phyloP scores from a whole-genome alignment of 176 grass and related monocot species.

The Bromus sterilis region DNA sequence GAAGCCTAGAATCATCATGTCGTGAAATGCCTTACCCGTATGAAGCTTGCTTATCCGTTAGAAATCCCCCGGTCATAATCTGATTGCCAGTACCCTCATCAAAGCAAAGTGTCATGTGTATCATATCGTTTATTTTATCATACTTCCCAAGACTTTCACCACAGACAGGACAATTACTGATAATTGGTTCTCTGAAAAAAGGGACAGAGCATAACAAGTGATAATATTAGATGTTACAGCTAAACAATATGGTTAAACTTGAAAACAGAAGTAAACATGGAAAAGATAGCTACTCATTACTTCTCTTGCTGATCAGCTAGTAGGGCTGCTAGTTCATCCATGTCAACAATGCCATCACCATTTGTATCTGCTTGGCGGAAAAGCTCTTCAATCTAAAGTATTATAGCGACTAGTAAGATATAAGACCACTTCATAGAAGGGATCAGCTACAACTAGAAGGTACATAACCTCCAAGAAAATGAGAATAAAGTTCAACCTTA shows the following conservation, averaged over 20 bases:
- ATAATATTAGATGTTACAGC: background rate
- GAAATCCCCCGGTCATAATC: constrained; percentile 92
- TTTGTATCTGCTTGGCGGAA: constrained; percentile 87
- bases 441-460: background rate
- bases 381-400: constrained; percentile 70
- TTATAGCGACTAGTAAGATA: constrained; percentile 17
- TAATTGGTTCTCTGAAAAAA: constrained; percentile 88
- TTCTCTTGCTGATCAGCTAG: constrained; percentile 80
- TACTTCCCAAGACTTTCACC: constrained; percentile 89
- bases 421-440: background rate
- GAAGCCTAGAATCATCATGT: background rate
- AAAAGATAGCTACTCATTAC: constrained; percentile 40
- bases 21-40: constrained; percentile 59
- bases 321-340: constrained; percentile 79
- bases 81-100: constrained; percentile 98
- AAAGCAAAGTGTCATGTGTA: constrained; percentile 98
- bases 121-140: constrained; percentile 94
- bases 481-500: constrained; percentile 47
- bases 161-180: constrained; percentile 89
- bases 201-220: background rate
- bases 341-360: constrained; percentile 87
- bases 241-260: constrained; percentile 6
- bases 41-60: constrained; percentile 92
- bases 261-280: constrained; percentile 7
- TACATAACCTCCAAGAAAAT: constrained; percentile 1